A percentile compares a stretch with the other conserved stretches of the same genome.
These are phyloP conservation scores for Candida buenavistaensis DNA, from an alignment of 1,139 yeast genomes.

Conservation along the genomic window DNA sequence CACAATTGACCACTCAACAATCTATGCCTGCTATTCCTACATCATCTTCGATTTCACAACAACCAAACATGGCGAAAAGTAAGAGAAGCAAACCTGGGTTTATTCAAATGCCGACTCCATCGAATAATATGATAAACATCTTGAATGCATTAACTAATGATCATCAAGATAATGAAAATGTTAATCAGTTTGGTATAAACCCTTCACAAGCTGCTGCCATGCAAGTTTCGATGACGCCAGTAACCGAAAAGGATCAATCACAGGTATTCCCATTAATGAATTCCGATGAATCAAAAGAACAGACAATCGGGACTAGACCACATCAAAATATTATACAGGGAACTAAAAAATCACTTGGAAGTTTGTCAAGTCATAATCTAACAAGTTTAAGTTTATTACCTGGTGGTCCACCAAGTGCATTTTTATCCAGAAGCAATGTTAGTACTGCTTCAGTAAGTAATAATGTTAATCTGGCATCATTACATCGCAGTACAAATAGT, in stretches of 20 bases:
- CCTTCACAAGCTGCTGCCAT: slow-evolving; percentile 49
- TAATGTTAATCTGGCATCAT: slow-evolving; percentile 1
- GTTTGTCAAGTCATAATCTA: slow-evolving; percentile 8
- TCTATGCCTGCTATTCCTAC: slow-evolving; percentile 16
- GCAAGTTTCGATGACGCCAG: slow-evolving; percentile 76
- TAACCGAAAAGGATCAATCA: slow-evolving; percentile 54
- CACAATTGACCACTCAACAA: slow-evolving; percentile 14
- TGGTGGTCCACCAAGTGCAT: slow-evolving; percentile 13
- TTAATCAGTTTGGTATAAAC: slow-evolving; percentile 67
- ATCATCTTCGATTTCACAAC: slow-evolving; percentile 5
- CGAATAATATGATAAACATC: slow-evolving; percentile 27
- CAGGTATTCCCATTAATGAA: slow-evolving; percentile 13
- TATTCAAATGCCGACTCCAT: slow-evolving; percentile 52
- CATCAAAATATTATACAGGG: slow-evolving; percentile 15
- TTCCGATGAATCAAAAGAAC: slow-evolving; percentile 14
- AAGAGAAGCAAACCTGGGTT: slow-evolving; percentile 39
- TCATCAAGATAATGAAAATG: slow-evolving; percentile 31
- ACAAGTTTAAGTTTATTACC: slow-evolving; percentile 8
- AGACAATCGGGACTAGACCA: slow-evolving; percentile 7
- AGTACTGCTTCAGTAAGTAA: slow-evolving; percentile 1
- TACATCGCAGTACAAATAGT: background rate
- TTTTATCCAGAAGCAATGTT: slow-evolving; percentile 18
- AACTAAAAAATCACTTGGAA: slow-evolving; percentile 12
- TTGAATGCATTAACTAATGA: slow-evolving; percentile 39
- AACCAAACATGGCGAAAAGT: slow-evolving; percentile 10